phyloP scores from a whole-genome alignment of 306 rosid species.

The Rosa persica region DNA sequence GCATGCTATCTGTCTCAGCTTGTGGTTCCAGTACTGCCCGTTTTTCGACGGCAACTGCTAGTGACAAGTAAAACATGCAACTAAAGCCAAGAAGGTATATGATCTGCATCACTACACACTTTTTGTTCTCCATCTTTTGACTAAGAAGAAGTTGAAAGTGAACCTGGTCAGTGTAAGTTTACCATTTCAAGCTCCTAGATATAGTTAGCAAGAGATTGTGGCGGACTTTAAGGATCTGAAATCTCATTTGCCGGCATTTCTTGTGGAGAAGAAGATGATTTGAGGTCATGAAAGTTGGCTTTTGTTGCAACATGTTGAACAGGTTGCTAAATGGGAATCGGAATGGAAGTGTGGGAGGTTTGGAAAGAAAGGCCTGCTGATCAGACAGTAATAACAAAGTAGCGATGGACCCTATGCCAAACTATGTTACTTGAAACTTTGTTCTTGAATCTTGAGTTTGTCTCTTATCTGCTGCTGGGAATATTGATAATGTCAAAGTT shows the following conservation, averaged over 20 bases:
- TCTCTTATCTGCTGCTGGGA: background rate
- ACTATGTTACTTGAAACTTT: background rate
- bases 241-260: background rate
- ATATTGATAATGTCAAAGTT: background rate
- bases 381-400: background rate
- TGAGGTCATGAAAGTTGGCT: background rate
- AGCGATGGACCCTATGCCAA: conserved; percentile 9
- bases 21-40: background rate
- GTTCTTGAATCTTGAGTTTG: background rate
- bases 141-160: background rate
- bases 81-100: conserved; percentile 30
- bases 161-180: background rate
- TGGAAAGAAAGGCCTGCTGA: background rate
- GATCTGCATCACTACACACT: conserved; percentile 12
- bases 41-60: conserved; percentile 1
- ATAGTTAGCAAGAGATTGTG: background rate
- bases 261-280: background rate
- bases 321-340: background rate
- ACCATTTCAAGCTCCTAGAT: background rate
- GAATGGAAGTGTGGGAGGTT: background rate
- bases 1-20: conserved; percentile 11
- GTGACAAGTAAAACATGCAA: conserved; percentile 22
- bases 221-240: background rate
- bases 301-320: background rate
- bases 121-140: conserved; percentile 32